Conservation (phyloP, 192 early-diverging fungal species). For the Gaertneriomyces sp. region DNA sequence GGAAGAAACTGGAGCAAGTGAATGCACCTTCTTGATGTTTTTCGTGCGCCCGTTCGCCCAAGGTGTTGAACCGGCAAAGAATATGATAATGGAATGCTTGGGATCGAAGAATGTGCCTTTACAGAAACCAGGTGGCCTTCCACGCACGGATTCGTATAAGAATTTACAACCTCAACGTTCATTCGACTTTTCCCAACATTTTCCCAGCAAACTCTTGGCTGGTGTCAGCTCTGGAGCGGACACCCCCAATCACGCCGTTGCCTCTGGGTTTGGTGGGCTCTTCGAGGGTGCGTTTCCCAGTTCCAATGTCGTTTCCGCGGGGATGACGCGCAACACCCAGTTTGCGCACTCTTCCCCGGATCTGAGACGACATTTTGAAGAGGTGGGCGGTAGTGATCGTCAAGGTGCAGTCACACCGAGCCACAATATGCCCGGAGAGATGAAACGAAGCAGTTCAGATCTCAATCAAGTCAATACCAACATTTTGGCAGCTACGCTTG, state of each 20-base stretch:
- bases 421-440: background rate
- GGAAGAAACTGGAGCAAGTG: constrained; percentile 18
- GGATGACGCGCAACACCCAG: constrained; percentile 13
- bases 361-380: constrained; percentile 45
- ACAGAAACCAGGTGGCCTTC: constrained; percentile 7
- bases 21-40: constrained; percentile 39
- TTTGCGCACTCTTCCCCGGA: constrained; percentile 39
- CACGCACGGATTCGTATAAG: constrained; percentile 37
- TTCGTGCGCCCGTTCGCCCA: constrained; percentile 28
- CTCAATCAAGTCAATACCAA: background rate
- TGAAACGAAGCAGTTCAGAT: constrained; percentile 20
- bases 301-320: background rate
- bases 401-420: background rate
- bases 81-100: constrained; percentile 38
- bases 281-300: constrained; percentile 5
- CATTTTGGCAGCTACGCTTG: constrained; percentile 22
- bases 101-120: constrained; percentile 35
- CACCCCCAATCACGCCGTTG: constrained; percentile 1
- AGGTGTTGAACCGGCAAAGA: constrained; percentile 36
- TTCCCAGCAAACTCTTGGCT: constrained; percentile 54
- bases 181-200: constrained; percentile 61
- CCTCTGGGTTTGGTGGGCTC: background rate
- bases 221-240: constrained; percentile 32
- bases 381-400: constrained; percentile 17
- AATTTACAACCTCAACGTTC: constrained; percentile 38